Base-by-base conservation (phyloP, 306 rosid species). In the Hippophae gyantsensis region DNA sequence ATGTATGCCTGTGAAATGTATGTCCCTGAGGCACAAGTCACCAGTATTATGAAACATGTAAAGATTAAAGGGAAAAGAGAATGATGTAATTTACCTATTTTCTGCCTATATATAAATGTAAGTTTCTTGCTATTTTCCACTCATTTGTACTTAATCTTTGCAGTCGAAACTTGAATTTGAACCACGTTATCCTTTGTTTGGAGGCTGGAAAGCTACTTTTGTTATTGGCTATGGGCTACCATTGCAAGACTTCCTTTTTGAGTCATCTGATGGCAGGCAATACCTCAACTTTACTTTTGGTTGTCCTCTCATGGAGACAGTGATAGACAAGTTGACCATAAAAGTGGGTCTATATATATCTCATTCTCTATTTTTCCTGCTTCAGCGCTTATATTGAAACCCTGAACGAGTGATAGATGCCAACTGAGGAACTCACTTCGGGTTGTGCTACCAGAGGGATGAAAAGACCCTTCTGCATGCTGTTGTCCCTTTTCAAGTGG, bases 111-210 rank as follows among this genome's bases (percentile, higher is more conserved):
- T 26, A 60, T 52, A 46, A 44, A 32, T 54, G 58, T 55, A 45
- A 49, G 47, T 68, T 27, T 44, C 27, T 14, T 46, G 25, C 40
- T 40, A 10, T 43, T 51, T 48, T 13, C 46, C 6, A 25, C 62
- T 71, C 50, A 56, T 61, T 41, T 59, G 60, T 67, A 60, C 63
- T 61, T 72, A 5, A 71, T 26, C 50, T 50, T 73, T 73, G 73
- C 95, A 92, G 99, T 88, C 99, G 51, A 96, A 85, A 63, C 99
- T 92, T 69, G 95, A 88, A 77, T 52, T 92, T 82, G 96, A 92
- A 70, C 99, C 99, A 51, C 76, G 96, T 13, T 92, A 88, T 83
- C 99, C 99, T 69, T 76, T 92, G 49, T 92, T 92, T 79, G 99
- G 99, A 65, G 99, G 99, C 54, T 92, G 99, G 99, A 88, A 85